phyloP scores from a whole-genome alignment of 2,329 filamentous ascomycete species.

The Gnomoniopsis sp. region DNA sequence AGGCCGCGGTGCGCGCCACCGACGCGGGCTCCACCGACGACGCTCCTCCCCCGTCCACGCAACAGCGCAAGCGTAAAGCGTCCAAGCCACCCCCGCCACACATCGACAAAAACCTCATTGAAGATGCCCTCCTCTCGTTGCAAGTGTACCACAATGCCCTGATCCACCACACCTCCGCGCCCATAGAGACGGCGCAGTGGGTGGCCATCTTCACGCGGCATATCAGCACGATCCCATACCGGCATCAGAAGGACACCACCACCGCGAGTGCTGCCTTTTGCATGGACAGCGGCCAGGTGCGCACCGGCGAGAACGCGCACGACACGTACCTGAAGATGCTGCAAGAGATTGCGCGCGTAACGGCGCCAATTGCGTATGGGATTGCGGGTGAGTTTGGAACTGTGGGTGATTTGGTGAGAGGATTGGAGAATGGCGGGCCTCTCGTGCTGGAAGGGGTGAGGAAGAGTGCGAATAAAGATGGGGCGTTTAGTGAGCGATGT shows the following conservation, averaged over 20 bases:
- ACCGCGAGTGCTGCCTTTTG: constrained; percentile 63
- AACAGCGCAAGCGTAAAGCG: constrained; percentile 35
- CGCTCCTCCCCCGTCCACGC: constrained; percentile 22
- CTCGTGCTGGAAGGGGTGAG: constrained; percentile 58
- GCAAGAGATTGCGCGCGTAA: constrained; percentile 70
- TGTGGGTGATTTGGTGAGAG: constrained; percentile 55
- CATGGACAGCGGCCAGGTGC: constrained; percentile 76
- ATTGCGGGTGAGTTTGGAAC: constrained; percentile 59
- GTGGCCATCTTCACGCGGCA: constrained; percentile 73
- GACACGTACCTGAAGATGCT: constrained; percentile 75
- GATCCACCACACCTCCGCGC: constrained; percentile 63
- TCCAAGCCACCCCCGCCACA: constrained; percentile 39
- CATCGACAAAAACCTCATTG: constrained; percentile 65
- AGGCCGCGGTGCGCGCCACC: constrained; percentile 56
- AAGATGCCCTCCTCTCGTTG: constrained; percentile 67
- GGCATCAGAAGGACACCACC: constrained; percentile 46
- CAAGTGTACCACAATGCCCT: constrained; percentile 65
- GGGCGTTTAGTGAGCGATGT: constrained; percentile 49
- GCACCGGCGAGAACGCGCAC: constrained; percentile 58
- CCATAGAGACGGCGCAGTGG: constrained; percentile 68
- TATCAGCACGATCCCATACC: constrained; percentile 73
- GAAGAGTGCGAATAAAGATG: constrained; percentile 56
- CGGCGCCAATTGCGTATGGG: constrained; percentile 68
- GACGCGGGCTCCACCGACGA: constrained; percentile 25
- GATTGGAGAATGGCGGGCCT: constrained; percentile 57